Evolutionary conservation across 2,329 filamentous ascomycete genomes (phyloP).

Genomic region (Lachnellula subtilissima): DNA sequence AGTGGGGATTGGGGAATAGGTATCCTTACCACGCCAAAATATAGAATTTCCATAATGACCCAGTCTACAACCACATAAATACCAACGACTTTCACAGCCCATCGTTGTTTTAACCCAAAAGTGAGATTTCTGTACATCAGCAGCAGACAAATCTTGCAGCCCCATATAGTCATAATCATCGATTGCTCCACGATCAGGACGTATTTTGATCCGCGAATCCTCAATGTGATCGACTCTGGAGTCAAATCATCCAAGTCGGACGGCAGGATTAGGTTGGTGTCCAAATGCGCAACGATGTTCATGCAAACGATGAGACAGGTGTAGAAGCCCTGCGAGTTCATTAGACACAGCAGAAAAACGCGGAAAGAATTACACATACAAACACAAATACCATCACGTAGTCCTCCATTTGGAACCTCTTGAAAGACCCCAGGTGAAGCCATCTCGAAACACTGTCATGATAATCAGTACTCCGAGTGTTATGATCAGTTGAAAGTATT

Average conservation of each 20-base stretch:
- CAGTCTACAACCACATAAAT: conserved; percentile 45
- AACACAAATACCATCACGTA: conserved; percentile 50
- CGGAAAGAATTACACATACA: conserved; percentile 32
- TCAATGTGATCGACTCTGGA: conserved; percentile 27
- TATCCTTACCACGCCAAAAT: conserved; percentile 35
- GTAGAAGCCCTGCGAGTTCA: conserved; percentile 38
- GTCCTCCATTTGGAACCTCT: conserved; percentile 50
- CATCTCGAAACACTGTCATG: conserved; percentile 35
- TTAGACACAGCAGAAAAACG: background rate
- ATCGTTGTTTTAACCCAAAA: conserved; percentile 43
- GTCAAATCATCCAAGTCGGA: conserved; percentile 43
- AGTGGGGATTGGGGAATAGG: no score
- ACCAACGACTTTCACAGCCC: conserved; percentile 45
- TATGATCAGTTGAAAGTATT: background rate
- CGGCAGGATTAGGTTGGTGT: conserved; percentile 54
- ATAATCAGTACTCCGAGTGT: background rate
- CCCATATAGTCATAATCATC: conserved; percentile 55
- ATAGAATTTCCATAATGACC: conserved; percentile 47
- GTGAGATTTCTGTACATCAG: conserved; percentile 54
- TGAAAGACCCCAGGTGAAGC: conserved; percentile 40
- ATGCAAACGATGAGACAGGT: conserved; percentile 51
- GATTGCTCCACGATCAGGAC: conserved; percentile 57
- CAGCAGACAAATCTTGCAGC: conserved; percentile 52
- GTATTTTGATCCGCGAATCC: conserved; percentile 51
- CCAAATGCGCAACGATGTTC: conserved; percentile 51